Evolutionary conservation across 768 basidiomycete genomes (phyloP).

Genomic region (Hericium erinaceus): DNA sequence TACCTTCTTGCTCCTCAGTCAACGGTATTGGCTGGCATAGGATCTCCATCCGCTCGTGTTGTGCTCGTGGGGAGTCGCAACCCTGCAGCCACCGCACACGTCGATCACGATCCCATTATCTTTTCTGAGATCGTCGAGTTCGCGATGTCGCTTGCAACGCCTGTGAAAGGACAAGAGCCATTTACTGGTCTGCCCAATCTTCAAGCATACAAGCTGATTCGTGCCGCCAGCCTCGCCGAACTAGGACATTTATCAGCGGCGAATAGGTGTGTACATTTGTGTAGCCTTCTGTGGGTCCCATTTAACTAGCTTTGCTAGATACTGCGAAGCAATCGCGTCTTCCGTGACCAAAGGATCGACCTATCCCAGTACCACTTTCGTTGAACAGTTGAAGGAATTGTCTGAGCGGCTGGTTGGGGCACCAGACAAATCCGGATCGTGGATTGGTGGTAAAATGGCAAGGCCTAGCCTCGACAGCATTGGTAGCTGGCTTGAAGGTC

Average conservation of each 20-base stretch:
- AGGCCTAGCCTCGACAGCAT: slow-evolving; percentile 91
- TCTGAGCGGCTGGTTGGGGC: slow-evolving; percentile 70
- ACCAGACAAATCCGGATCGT: slow-evolving; percentile 72
- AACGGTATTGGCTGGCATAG: slow-evolving; percentile 61
- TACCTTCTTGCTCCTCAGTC: slow-evolving; percentile 84
- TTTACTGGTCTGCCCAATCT: slow-evolving; percentile 79
- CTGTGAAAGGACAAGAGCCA: slow-evolving; percentile 76
- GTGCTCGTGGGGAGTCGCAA: slow-evolving; percentile 65
- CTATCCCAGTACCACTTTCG: slow-evolving; percentile 54
- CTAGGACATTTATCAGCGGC: slow-evolving; percentile 71
- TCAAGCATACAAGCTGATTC: slow-evolving; percentile 79
- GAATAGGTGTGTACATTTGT: slow-evolving; percentile 42
- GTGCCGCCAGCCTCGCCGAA: slow-evolving; percentile 71
- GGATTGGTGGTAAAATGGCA: slow-evolving; percentile 79
- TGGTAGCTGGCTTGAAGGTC: slow-evolving; percentile 86
- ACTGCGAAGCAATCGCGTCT: slow-evolving; percentile 82
- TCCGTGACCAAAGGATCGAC: slow-evolving; percentile 54
- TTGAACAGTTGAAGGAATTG: slow-evolving; percentile 70
- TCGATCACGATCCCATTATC: slow-evolving; percentile 67
- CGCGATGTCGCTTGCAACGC: slow-evolving; percentile 66
- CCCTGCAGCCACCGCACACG: slow-evolving; percentile 39
- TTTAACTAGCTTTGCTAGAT: slow-evolving; percentile 41
- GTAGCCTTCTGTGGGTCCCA: slow-evolving; percentile 5
- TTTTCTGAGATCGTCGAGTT: slow-evolving; percentile 91
- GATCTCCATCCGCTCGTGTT: slow-evolving; percentile 56